Base-by-base conservation (phyloP, 495 filamentous ascomycete genomes). In the Cercophora newfieldiana region DNA sequence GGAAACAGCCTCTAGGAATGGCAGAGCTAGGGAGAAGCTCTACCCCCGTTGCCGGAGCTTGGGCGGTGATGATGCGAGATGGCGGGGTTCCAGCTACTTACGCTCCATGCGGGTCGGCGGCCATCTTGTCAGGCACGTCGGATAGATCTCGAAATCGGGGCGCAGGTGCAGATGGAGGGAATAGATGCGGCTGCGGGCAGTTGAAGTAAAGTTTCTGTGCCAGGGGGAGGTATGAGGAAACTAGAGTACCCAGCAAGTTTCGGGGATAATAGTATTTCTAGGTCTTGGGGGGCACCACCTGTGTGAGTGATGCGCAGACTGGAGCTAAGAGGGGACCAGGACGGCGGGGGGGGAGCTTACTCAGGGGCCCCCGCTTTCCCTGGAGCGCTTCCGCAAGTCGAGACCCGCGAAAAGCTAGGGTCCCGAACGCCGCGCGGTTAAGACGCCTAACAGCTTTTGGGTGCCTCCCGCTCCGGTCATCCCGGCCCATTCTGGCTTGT, bases 41-140 rank as follows among this genome's bases (percentile, higher is more conserved):
- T 58, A 7, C n/a, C 12, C 59, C 26, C 60, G 59, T 22, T 26
- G 66, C 26, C 51, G 65, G 63, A 68, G 68, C 72, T 70, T 67
- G 66, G 67, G 66, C 59, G 54, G 63, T 28, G 48, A 59, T 49
- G 48, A 66, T 66, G 66, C 53, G 64, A 60, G 71, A 78, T 76
- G 71, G 75, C 75, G 78, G 78, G 78, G 70, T 64, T 69, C 73
- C 69, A 72, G 72, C 69, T 63, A 72, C 80, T 81, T 69, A 81
- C 80, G 70, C 75, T 71, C 72, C 76, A 67, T 76, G 74, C 61
- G 66, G 50, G 66, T 79, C 72, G 29, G 78, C 66, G 19, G 80
- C 74, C 80, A 82, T 82, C 74, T 70, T 80, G 74, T 74, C 66
- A 58, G 59, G 54, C 54, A 57, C 54, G 54, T 57, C 54, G 54